Evolutionary conservation across 441 rosid species (phyloP), one percentile per base, ranked within the genome.

Genomic region (Geranium incanum): DNA sequence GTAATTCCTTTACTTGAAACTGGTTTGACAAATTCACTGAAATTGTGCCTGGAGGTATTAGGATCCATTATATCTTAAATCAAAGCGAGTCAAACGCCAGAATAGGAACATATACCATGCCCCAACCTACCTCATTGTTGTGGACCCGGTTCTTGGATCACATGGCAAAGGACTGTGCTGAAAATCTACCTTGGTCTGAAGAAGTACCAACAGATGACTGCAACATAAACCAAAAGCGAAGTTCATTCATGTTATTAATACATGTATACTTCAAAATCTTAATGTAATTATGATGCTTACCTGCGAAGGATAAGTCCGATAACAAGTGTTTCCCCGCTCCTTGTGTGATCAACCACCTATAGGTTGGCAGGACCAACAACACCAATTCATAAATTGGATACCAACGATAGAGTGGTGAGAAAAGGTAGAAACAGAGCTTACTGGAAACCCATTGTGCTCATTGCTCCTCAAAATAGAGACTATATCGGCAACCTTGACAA

Each of bases 161-260:
- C 81, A 82, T 50, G 97, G 95, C 76, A 91, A 81, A 74, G 97
- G 96, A 79, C 97, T 92, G 72, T 90, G 98, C 86, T 95, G 98
- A 80, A 95, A 95, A 85, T 91, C 98, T 12, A 86, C 87, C 84
- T 87, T 92, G 6, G 98, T 87, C 72, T 91, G 99, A 81, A 95
- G 99, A 78, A 95, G 96, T 66, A 95, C 98, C 77, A 95, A 85
- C 78, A 95, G 87, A 76, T 92, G 99, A 84, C 99, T 95, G 91
- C 78, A 84, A 67, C 62, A 19, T 60, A 76, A 76, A 78, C 68
- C 74, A 76, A 72, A 75, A 37, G 8, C 21, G 38, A 67, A 71
- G 68, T 74, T 65, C 78, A 38, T 50, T 78, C 50, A n/a, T 15
- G 63, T 18, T 11, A 13, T 7, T 50, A 78, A 55, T 12, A 12